Base-by-base conservation (phyloP, 2,329 filamentous ascomycete genomes). In the Colletotrichum sp. region DNA sequence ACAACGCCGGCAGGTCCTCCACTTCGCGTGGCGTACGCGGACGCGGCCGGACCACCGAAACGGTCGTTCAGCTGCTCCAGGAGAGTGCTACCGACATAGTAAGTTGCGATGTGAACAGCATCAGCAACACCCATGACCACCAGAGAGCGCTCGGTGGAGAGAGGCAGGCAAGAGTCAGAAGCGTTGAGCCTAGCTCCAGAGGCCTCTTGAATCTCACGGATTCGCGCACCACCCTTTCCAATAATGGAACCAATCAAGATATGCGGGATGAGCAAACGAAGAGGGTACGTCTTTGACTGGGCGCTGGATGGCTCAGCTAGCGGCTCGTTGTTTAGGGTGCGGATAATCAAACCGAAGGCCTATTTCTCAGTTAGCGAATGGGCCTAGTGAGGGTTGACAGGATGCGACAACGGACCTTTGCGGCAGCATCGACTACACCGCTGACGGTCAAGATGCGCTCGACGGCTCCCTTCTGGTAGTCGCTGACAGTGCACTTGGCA, bases 231-330 rank as follows among this genome's bases (percentile, higher is more conserved):
- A 78, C 94, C 95, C 88, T 99, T 99, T 82, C 97, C 97, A 85
- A 99, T 99, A 86, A 99, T 99, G 76, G 96, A 98, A 68, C 97
- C 97, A 81, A 99, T 99, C 74, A 99, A 91, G 81, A 99, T 97
- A 83, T 99, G 97, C 21, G 97, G 97, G 80, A 99, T 95, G 72
- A 99, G 92, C 67, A 99, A 93, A 80, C 97, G 96, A 71, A 99
- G 93, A 76, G 97, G 97, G 81, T 99, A 99, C 3, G 96, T 98
- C 91, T 98, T 99, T 77, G 96, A 99, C 79, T 98, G 95, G 69
- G 96, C 93, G 75, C 94, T 98, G 15, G 97, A 99, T 52, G 97
- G 89, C 82, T 95, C 91, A 80, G 95, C 93, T 69, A 99, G 91
- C 39, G 96, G 94, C 87, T 99, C 97, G 82, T 99, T 98, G 90